Conservation (phyloP, 2,329 filamentous ascomycete species). For the Colletotrichum tanaceti region DNA sequence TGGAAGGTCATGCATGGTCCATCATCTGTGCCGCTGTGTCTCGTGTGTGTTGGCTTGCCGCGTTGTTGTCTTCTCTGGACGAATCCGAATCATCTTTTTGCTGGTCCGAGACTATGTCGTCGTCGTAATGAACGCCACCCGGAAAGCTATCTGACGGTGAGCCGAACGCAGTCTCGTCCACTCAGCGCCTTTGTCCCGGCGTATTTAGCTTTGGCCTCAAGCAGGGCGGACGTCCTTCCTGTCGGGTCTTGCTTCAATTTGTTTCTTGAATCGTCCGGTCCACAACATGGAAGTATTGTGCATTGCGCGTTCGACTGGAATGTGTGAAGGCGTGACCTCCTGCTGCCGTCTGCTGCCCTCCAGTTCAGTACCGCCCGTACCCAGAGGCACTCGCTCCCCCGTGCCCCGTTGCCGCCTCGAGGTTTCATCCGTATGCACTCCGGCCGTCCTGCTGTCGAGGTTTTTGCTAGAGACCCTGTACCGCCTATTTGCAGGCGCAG, state of each 20-base stretch:
- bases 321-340: conserved; percentile 11
- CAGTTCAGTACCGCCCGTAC: conserved; percentile 25
- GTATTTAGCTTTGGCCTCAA: conserved; percentile 34
- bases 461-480: conserved; percentile 29
- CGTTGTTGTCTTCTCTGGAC: conserved; percentile 1
- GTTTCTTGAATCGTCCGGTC: conserved; percentile 34
- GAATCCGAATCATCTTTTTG: conserved; percentile 30
- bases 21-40: conserved; percentile 15
- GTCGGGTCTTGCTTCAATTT: conserved; percentile 34
- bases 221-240: conserved; percentile 31
- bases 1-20: conserved; percentile 33
- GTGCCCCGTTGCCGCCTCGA: no score
- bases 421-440: conserved; percentile 38
- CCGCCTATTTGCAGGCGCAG: conserved; percentile 18
- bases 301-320: not conserved
- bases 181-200: conserved; percentile 24
- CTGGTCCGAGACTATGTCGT: conserved; percentile 19
- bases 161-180: conserved; percentile 34
- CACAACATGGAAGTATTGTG: not conserved
- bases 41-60: conserved; percentile 20
- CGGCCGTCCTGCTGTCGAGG: conserved; percentile 18
- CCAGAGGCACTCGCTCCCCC: conserved; percentile 6
- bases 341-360: not conserved
- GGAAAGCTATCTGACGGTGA: conserved; percentile 40
- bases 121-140: conserved; percentile 40